A percentile compares a stretch with the other conserved stretches of the same genome.
Evolutionary conservation across 495 filamentous ascomycete species (phyloP).

Genomic region (Neurospora sp.): DNA sequence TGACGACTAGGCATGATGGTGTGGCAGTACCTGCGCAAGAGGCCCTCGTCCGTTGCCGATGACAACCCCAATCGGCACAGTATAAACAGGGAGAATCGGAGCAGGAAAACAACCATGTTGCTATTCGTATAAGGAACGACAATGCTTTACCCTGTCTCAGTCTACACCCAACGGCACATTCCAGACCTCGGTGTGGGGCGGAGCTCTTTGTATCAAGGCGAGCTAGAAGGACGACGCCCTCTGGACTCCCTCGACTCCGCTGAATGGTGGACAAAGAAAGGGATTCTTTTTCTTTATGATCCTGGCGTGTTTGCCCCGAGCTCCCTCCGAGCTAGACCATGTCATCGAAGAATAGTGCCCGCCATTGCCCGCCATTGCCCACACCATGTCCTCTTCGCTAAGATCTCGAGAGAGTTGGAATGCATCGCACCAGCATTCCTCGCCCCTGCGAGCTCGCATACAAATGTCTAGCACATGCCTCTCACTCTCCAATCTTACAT

Average conservation of each 20-base stretch:
- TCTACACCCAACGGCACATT: neutral
- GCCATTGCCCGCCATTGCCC: neutral
- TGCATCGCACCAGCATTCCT: neutral
- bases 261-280: neutral
- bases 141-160: neutral
- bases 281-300: neutral
- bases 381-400: neutral
- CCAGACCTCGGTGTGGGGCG: neutral
- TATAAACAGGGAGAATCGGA: neutral
- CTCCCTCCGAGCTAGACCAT: neutral
- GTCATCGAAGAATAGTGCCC: neutral
- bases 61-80: neutral
- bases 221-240: neutral
- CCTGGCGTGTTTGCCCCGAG: neutral
- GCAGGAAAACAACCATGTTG: neutral
- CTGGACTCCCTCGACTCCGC: neutral
- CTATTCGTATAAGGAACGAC: neutral
- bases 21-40: neutral
- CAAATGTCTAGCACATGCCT: constrained; percentile 22
- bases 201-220: neutral
- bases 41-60: neutral
- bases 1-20: neutral
- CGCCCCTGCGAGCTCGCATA: constrained; percentile 5
- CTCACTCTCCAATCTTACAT: neutral
- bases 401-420: neutral